Conservation (phyloP, 345 rosid genomes). For the Dimocarpus longan region DNA sequence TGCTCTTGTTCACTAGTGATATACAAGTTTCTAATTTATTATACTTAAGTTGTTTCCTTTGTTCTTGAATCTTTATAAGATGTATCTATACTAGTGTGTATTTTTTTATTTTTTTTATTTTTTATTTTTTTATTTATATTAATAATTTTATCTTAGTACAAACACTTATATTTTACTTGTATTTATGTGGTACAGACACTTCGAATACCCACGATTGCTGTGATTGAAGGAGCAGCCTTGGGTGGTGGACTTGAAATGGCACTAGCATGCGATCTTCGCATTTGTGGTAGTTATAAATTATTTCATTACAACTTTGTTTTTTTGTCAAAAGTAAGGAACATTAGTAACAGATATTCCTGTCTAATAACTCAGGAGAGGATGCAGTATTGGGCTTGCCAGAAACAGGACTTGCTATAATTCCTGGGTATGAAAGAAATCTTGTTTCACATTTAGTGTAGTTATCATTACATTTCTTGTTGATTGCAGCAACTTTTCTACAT, state of each 20-base stretch:
- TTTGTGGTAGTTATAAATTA: constrained; percentile 61
- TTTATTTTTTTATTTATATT: not conserved
- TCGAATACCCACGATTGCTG: constrained; percentile 77
- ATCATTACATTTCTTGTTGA: not conserved
- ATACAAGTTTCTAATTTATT: not conserved
- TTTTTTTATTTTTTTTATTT: not conserved
- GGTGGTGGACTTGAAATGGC: constrained; percentile 99
- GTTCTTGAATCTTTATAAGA: not conserved
- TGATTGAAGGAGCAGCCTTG: constrained; percentile 86
- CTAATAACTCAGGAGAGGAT: constrained; percentile 59
- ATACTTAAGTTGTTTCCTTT: not conserved
- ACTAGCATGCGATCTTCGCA: constrained; percentile 84
- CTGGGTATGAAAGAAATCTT: constrained; percentile 55
- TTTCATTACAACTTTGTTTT: not conserved
- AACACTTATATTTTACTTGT: constrained; percentile 7
- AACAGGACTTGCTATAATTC: constrained; percentile 96
- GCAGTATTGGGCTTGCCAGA: constrained; percentile 90
- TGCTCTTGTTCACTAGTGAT: not conserved
- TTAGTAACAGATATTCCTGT: not conserved
- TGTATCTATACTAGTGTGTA: not conserved
- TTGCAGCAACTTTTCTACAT: not conserved
- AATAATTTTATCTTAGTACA: not conserved
- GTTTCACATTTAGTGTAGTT: not conserved
- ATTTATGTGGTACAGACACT: constrained; percentile 49
- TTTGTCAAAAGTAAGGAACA: not conserved